phyloP scores from a whole-genome alignment of 345 rosid species.

The Brassica carinata region DNA sequence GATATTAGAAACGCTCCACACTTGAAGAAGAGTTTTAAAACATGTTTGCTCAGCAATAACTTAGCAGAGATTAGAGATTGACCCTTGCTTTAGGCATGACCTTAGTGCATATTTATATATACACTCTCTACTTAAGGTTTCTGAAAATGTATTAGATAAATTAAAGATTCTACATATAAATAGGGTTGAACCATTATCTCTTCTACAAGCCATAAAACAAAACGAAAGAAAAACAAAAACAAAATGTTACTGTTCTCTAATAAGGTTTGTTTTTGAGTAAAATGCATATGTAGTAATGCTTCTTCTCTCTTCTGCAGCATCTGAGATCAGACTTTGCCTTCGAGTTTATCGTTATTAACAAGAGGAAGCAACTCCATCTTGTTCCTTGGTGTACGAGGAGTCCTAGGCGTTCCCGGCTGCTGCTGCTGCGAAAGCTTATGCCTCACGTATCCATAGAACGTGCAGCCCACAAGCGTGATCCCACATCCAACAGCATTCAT shows the following conservation, averaged over 20 bases:
- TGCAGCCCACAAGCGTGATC: conserved; percentile 89
- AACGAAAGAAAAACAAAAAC: background rate
- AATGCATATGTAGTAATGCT: conserved; percentile 33
- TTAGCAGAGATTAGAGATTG: background rate
- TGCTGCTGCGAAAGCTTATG: conserved; percentile 83
- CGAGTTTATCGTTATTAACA: conserved; percentile 79
- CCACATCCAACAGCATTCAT: conserved; percentile 94
- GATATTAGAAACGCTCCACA: conserved; percentile 17
- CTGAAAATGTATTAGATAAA: conserved; percentile 26
- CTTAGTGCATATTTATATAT: conserved; percentile 5
- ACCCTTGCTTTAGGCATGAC: conserved; percentile 2
- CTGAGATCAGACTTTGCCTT: conserved; percentile 67
- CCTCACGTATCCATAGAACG: conserved; percentile 91
- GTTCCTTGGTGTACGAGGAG: conserved; percentile 83
- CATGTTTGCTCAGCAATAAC: background rate
- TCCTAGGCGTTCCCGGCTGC: conserved; percentile 78
- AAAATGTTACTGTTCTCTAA: conserved; percentile 34
- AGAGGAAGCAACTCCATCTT: conserved; percentile 83
- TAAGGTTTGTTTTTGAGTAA: conserved; percentile 34
- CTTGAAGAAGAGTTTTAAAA: conserved; percentile 14
- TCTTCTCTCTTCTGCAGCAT: conserved; percentile 18
- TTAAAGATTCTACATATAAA: conserved; percentile 33
- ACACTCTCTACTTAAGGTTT: background rate
- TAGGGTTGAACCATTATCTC: conserved; percentile 34
- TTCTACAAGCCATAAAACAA: conserved; percentile 23